Conservation (phyloP, 331 rosid species). For the Rhamnella rubrinervis region DNA sequence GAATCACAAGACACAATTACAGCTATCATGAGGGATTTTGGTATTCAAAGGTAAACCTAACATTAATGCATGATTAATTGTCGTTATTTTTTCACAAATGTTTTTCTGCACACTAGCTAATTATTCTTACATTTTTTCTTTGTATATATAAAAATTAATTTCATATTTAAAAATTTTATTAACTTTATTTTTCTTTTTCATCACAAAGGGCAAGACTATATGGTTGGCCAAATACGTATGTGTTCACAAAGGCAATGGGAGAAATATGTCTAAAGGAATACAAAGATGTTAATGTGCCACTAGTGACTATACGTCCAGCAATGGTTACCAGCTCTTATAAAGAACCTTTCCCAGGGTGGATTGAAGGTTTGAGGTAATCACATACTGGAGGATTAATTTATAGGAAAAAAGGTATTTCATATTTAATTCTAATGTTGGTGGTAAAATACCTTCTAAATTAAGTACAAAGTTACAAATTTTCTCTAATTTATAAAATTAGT, state of each 20-base stretch:
- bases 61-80: too few relatives aligned
- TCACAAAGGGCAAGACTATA: conserved; percentile 38
- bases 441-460: too few relatives aligned
- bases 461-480: too few relatives aligned
- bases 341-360: conserved; percentile 78
- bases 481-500: too few relatives aligned
- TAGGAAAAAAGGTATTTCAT: too few relatives aligned
- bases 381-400: too few relatives aligned
- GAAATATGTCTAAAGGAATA: conserved; percentile 46
- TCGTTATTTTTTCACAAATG: too few relatives aligned
- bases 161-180: too few relatives aligned
- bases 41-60: conserved; percentile 27
- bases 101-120: too few relatives aligned
- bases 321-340: conserved; percentile 48
- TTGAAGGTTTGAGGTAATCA: conserved; percentile 58
- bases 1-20: conserved; percentile 1
- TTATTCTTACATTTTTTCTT: too few relatives aligned
- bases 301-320: conserved; percentile 56
- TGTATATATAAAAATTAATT: too few relatives aligned
- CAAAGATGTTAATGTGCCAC: conserved; percentile 21
- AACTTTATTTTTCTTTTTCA: not conserved
- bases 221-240: conserved; percentile 83
- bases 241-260: conserved; percentile 72
- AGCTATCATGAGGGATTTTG: conserved; percentile 33
- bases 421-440: too few relatives aligned